Evolutionary conservation across 2,329 filamentous ascomycete genomes (phyloP), one percentile per base, ranked within the genome.

Genomic region (Cephalotrichum gorgonifer): DNA sequence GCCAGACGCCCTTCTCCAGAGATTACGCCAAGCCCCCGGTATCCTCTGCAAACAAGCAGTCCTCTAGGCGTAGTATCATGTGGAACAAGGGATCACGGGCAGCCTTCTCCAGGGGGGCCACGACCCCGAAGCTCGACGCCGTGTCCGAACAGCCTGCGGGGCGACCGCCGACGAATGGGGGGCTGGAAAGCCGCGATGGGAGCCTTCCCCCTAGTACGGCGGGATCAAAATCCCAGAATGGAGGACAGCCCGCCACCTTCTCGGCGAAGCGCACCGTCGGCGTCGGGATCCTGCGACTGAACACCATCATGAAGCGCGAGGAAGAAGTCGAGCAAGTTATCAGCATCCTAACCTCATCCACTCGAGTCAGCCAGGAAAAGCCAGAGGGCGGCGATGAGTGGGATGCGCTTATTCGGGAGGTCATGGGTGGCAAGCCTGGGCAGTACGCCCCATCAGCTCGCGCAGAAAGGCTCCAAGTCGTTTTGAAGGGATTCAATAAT

Each of bases 321-420:
- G 84, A 91, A 57, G 85, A 91, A 58, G 68, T 79, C 5, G 88
- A 95, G 58, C 84, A 88, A 52, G 75, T 86, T 2, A 71, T 95
- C 49, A 82, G 76, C 31, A 78, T 95, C 35, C 95, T 88, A 87
- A 75, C 85, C 1, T 79, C 85, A 1, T 70, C 75, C 2, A 60
- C 75, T 25, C 73, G 68, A 31, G 70, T 72, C 17, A 66, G 67
- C 5, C 70, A 77, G 14, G 79, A 86, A 44, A 76, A 73, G 44
- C 74, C 77, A 23, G 74, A 79, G 6, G 71, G 73, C 25, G 74
- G 69, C 5, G 77, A 85, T 43, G 84, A 82, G 14, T 91, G 86
- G 76, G 80, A 90, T 52, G 78, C 82, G 14, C 62, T 95, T 44
- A 74, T 95, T 49, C 74, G 78, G 31, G 82, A 86, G 44, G 66